Evolutionary conservation across 2,329 filamentous ascomycete genomes (phyloP).

Genomic region (Alternaria brassicae): DNA sequence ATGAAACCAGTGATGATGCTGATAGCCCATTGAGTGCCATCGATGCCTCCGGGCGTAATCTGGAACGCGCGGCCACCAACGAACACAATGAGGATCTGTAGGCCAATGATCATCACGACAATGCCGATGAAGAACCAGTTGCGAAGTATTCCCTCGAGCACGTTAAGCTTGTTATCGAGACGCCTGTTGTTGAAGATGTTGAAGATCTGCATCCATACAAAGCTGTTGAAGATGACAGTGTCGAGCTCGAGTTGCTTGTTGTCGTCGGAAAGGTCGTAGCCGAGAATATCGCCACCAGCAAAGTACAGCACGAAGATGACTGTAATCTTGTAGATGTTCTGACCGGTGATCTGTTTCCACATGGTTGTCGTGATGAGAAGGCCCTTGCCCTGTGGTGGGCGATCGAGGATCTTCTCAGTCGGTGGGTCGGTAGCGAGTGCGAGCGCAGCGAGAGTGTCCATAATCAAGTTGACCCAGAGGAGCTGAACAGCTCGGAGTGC

Average conservation of each 20-base stretch:
- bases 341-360: constrained; percentile 72
- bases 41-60: constrained; percentile 56
- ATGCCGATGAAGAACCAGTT: constrained; percentile 67
- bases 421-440: constrained; percentile 96
- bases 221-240: constrained; percentile 73
- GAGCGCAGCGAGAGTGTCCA: constrained; percentile 92
- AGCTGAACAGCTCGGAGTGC: constrained; percentile 94
- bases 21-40: constrained; percentile 67
- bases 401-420: constrained; percentile 93
- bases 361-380: constrained; percentile 70
- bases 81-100: constrained; percentile 65
- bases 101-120: constrained; percentile 64
- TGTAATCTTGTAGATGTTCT: constrained; percentile 67
- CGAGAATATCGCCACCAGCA: constrained; percentile 63
- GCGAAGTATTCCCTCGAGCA: constrained; percentile 64
- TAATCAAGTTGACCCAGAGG: constrained; percentile 97
- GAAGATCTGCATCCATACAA: constrained; percentile 77
- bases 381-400: constrained; percentile 85
- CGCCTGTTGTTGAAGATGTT: constrained; percentile 72
- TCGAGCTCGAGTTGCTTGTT: constrained; percentile 57
- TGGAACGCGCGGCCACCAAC: constrained; percentile 64
- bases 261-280: constrained; percentile 54
- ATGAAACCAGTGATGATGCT: constrained; percentile 60
- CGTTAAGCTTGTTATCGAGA: constrained; percentile 68
- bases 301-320: constrained; percentile 69